Percentiles rank a stretch among this genome's conserved stretches.
Evolutionary conservation across 116 monocot genomes (phyloP).

Genomic region (Thalassia testudinum): DNA sequence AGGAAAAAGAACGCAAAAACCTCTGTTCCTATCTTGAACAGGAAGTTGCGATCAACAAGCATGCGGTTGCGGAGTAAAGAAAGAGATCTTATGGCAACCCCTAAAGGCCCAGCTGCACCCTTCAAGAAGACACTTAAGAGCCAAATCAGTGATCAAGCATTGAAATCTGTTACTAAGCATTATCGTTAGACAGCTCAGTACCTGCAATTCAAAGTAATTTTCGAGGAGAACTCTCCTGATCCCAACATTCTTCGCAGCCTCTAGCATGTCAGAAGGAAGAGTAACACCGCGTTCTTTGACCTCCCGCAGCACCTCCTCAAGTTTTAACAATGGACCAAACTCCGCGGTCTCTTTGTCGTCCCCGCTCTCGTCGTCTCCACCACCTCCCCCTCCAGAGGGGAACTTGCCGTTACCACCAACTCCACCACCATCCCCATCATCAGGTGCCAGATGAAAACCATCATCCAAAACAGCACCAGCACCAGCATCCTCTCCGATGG

Average conservation of each 20-base stretch:
- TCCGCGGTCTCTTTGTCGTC: slow-evolving; percentile 4
- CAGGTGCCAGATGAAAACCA: neutral
- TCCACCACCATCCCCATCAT: slow-evolving; percentile 5
- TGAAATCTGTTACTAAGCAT: neutral
- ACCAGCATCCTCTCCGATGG: neutral
- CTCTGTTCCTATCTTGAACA: slow-evolving; percentile 95
- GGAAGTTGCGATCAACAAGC: slow-evolving; percentile 83
- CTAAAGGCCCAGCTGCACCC: slow-evolving; percentile 64
- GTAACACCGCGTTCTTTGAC: slow-evolving; percentile 26
- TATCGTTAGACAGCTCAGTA: slow-evolving; percentile 4
- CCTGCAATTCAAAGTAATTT: slow-evolving; percentile 83
- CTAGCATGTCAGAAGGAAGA: slow-evolving; percentile 72
- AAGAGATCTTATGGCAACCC: slow-evolving; percentile 36
- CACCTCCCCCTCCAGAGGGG: slow-evolving; percentile 1
- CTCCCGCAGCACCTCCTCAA: slow-evolving; percentile 50
- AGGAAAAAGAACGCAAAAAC: slow-evolving; percentile 16
- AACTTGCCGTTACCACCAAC: slow-evolving; percentile 10
- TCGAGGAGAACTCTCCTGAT: slow-evolving; percentile 49
- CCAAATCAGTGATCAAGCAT: neutral
- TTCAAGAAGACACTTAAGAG: slow-evolving; percentile 1
- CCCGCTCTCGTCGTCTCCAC: neutral
- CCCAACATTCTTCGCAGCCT: slow-evolving; percentile 65
- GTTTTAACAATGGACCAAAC: slow-evolving; percentile 59
- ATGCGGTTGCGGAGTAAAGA: slow-evolving; percentile 62
- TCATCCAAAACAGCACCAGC: neutral